These are phyloP conservation scores for Boletus sp. DNA, from an alignment of 768 basidiomycete species.

Conservation along the genomic window DNA sequence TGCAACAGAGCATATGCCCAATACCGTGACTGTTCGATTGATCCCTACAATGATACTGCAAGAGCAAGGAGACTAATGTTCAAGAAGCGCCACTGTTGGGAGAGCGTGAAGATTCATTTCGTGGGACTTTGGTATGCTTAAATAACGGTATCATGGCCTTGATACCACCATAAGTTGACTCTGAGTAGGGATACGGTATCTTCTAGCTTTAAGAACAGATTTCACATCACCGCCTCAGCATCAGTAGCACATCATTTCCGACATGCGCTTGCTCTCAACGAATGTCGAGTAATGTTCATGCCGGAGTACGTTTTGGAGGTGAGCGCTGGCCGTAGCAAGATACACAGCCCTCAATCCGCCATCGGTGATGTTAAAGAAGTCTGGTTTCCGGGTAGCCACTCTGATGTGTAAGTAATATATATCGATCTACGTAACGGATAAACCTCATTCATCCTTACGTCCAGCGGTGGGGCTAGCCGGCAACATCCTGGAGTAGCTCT, in stretches of 20 bases:
- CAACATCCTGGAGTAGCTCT: too few species aligned
- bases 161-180: background rate
- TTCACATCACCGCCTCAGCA: slow-evolving; percentile 2
- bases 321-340: background rate
- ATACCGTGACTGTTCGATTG: slow-evolving; percentile 23
- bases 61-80: slow-evolving; percentile 13
- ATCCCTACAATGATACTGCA: slow-evolving; percentile 17
- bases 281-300: slow-evolving; percentile 13
- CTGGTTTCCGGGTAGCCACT: slow-evolving; percentile 12
- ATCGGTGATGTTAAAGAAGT: slow-evolving; percentile 8
- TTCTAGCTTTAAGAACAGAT: slow-evolving; percentile 3
- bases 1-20: background rate
- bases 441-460: background rate
- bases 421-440: background rate
- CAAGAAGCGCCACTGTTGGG: slow-evolving; percentile 28
- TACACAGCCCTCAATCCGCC: background rate
- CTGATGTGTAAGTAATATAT: slow-evolving; percentile 6
- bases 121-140: slow-evolving; percentile 33
- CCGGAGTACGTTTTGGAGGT: slow-evolving; percentile 12
- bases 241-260: slow-evolving; percentile 12
- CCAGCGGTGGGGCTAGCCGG: slow-evolving; percentile 1
- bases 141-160: background rate
- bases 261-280: slow-evolving; percentile 15
- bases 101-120: slow-evolving; percentile 30
- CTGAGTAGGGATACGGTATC: slow-evolving; percentile 14